Conservation (phyloP, 2,329 filamentous ascomycete species). For the Claviceps cyperi region DNA sequence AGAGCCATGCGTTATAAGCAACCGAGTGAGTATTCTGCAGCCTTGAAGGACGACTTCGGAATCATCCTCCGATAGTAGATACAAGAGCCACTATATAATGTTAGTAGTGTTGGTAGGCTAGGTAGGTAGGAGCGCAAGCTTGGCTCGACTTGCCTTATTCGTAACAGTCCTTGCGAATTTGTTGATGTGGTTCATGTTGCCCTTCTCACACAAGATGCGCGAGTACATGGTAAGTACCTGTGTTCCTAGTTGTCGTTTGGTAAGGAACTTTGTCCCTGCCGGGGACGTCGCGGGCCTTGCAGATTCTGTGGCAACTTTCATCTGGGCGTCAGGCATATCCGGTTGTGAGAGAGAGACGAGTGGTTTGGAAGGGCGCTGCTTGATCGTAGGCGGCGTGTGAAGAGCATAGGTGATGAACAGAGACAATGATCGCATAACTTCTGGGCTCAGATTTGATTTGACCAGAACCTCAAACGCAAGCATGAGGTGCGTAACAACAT, state of each 20-base stretch:
- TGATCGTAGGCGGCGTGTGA: slow-evolving; percentile 40
- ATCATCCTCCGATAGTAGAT: slow-evolving; percentile 77
- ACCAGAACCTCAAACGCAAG: slow-evolving; percentile 67
- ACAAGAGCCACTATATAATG: slow-evolving; percentile 61
- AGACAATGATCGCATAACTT: slow-evolving; percentile 73
- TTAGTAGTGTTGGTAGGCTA: slow-evolving; percentile 6
- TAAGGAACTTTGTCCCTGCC: slow-evolving; percentile 25
- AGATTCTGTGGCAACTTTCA: slow-evolving; percentile 24
- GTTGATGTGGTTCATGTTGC: slow-evolving; percentile 53
- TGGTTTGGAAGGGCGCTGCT: slow-evolving; percentile 37
- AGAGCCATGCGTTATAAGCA: slow-evolving; percentile 70
- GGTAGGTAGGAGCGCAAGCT: not conserved
- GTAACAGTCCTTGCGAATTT: slow-evolving; percentile 92
- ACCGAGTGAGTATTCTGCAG: slow-evolving; percentile 66
- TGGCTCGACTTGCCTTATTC: slow-evolving; percentile 53
- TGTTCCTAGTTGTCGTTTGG: slow-evolving; percentile 58
- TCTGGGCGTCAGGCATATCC: slow-evolving; percentile 24
- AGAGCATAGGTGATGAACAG: slow-evolving; percentile 89
- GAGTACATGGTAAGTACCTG: slow-evolving; percentile 66
- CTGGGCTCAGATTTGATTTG: slow-evolving; percentile 65
- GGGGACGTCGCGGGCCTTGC: slow-evolving; percentile 16
- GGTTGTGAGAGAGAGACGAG: slow-evolving; percentile 24
- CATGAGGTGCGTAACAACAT: slow-evolving; percentile 63
- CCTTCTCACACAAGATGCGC: slow-evolving; percentile 60
- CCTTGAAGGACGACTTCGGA: slow-evolving; percentile 69